Conservation (phyloP, 2,329 filamentous ascomycete genomes). For the Talaromyces islandicus region DNA sequence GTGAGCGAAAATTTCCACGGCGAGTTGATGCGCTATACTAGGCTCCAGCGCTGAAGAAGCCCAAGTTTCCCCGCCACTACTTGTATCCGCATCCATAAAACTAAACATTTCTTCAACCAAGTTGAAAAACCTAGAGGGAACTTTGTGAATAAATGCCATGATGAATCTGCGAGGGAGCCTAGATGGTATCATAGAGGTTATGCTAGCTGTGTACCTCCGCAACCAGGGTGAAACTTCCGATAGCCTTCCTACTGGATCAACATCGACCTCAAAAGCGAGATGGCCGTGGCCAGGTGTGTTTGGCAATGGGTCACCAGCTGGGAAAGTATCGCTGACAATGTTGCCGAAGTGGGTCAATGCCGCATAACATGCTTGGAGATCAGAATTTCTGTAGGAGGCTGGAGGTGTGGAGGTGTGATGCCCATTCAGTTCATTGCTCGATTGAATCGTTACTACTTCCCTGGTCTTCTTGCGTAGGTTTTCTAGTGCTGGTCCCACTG, state of each 20-base stretch:
- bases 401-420: neutral
- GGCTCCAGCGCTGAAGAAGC: constrained; percentile 5
- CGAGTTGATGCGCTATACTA: constrained; percentile 13
- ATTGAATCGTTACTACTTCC: neutral
- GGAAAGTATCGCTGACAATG: constrained; percentile 16
- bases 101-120: constrained; percentile 29
- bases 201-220: constrained; percentile 28
- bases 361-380: constrained; percentile 14
- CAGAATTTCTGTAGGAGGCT: neutral
- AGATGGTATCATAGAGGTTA: constrained; percentile 27
- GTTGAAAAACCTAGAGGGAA: constrained; percentile 26
- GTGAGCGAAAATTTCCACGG: constrained; percentile 24
- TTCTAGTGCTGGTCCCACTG: neutral
- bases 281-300: neutral
- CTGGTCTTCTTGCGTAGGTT: neutral
- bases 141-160: constrained; percentile 38
- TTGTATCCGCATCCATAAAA: neutral
- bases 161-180: constrained; percentile 31
- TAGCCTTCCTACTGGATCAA: constrained; percentile 6
- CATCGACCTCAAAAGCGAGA: constrained; percentile 1
- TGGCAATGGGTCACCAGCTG: constrained; percentile 10
- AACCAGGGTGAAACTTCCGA: constrained; percentile 30
- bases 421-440: neutral
- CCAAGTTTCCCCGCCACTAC: neutral
- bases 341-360: constrained; percentile 15